Evolutionary conservation across 139 green algal genomes (phyloP).

Genomic region (Gonium pectorale): DNA sequence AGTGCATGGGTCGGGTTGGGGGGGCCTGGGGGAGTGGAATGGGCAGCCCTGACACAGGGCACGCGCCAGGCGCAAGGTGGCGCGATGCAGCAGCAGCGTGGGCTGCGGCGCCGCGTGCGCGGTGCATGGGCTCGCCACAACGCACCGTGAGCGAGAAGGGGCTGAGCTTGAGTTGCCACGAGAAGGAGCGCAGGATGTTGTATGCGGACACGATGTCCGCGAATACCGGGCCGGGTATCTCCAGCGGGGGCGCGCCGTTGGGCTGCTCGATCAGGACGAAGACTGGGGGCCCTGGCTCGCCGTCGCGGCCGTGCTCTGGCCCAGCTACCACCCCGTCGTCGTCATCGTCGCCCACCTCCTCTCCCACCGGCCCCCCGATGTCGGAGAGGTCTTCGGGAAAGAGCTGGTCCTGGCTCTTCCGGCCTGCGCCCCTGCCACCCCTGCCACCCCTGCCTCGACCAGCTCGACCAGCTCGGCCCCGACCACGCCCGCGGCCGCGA

Average conservation of each 20-base stretch:
- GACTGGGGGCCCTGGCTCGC: not conserved
- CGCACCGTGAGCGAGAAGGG: conserved; percentile 72
- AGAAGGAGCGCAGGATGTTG: conserved; percentile 78
- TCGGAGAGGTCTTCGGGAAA: not conserved
- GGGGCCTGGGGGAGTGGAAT: not conserved
- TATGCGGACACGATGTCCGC: conserved; percentile 72
- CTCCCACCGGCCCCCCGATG: not conserved
- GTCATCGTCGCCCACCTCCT: conserved; percentile 15
- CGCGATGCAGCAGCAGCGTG: not conserved
- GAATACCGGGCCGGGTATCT: conserved; percentile 24
- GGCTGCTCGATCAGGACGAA: not conserved
- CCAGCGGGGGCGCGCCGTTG: not conserved
- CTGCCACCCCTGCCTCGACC: not conserved
- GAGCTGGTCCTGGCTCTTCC: not conserved
- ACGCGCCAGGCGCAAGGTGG: too few relatives aligned
- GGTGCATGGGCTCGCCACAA: not conserved
- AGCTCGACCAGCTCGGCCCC: not conserved
- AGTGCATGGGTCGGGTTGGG: not conserved
- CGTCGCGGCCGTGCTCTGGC: not conserved
- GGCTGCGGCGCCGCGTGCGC: not conserved
- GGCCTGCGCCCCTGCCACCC: not conserved
- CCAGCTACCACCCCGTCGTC: not conserved
- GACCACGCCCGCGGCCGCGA: conserved; percentile 16
- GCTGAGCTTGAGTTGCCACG: conserved; percentile 83
- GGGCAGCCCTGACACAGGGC: not conserved